These are phyloP conservation scores for Penicillium ochrochloron DNA, from an alignment of 495 filamentous ascomycete genomes.

Conservation along the genomic window DNA sequence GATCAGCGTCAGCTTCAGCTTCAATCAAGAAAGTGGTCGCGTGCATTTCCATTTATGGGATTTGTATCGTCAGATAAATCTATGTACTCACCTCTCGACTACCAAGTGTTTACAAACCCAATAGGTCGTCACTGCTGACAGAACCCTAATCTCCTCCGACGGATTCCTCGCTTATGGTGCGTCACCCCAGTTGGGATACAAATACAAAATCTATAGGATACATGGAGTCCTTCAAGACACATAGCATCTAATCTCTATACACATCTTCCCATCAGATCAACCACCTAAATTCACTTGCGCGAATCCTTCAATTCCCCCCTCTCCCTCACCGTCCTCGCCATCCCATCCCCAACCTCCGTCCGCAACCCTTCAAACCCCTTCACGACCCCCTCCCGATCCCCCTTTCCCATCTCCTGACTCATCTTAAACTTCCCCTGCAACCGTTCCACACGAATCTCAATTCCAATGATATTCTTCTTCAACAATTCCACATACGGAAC, in stretches of 20 bases:
- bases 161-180: not conserved
- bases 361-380: not conserved
- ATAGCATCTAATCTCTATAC: not conserved
- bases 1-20: conserved; percentile 61
- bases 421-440: not conserved
- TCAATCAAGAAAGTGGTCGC: conserved; percentile 28
- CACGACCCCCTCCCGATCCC: not conserved
- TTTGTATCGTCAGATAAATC: not conserved
- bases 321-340: not conserved
- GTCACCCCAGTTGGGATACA: not conserved
- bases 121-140: not conserved
- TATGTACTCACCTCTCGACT: not conserved
- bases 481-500: not conserved
- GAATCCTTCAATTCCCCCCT: not conserved
- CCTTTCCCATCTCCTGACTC: not conserved
- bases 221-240: too few relatives aligned
- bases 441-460: not conserved
- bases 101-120: not conserved
- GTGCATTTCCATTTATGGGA: not conserved
- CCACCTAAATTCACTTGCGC: not conserved
- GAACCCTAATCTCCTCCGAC: not conserved
- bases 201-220: not conserved
- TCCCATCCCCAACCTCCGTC: not conserved
- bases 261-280: too few relatives aligned
- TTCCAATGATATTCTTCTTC: not conserved